These are phyloP conservation scores for Ruellia speciosa DNA, from an alignment of 305 asterid species.

Conservation along the genomic window DNA sequence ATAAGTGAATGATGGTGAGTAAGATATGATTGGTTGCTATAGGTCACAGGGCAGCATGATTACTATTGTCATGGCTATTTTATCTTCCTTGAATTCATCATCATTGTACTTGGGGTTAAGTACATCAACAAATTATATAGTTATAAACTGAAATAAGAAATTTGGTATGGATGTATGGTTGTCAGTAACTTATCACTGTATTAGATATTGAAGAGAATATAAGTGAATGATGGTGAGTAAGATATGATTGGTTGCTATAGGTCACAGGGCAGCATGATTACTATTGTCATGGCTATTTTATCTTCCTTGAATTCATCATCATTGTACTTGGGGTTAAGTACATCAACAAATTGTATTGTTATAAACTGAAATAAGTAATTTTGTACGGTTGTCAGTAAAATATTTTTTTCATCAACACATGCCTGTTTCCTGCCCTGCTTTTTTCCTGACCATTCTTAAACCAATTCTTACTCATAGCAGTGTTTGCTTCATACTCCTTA, in stretches of 20 bases:
- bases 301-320: conserved; percentile 1
- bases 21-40: too few species aligned
- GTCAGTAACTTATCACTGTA: neutral
- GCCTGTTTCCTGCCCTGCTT: too few species aligned
- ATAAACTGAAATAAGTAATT: conserved; percentile 1
- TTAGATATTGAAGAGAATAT: too few species aligned
- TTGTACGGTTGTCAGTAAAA: neutral
- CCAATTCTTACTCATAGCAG: neutral
- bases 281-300: conserved; percentile 4
- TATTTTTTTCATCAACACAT: too few species aligned
- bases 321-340: conserved; percentile 1
- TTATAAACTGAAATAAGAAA: neutral
- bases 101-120: neutral
- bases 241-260: too few species aligned
- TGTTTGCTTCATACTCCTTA: neutral
- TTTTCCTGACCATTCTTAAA: neutral
- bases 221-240: too few species aligned
- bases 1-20: too few species aligned
- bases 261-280: too few species aligned
- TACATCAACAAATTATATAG: conserved; percentile 1
- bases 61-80: conserved; percentile 4
- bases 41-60: too few species aligned
- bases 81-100: conserved; percentile 1
- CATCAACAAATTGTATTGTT: neutral
- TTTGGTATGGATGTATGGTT: neutral